These are phyloP conservation scores for Crithidia thermophila DNA, from an alignment of 208 protist genomes.

Conservation along the genomic window DNA sequence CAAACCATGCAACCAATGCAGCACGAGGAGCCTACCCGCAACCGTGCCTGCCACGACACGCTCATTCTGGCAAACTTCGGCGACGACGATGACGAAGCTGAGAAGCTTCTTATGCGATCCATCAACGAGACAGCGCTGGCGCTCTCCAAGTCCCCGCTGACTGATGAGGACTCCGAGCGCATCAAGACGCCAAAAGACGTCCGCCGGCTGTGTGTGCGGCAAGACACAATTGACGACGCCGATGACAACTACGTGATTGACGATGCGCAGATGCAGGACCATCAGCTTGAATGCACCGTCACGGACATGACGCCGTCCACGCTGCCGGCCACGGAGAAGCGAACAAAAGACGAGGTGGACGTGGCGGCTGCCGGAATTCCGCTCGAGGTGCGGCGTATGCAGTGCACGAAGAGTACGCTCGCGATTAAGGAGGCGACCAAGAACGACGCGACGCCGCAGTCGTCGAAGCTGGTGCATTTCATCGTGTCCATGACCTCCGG, in stretches of 20 bases:
- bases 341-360: constrained; percentile 10
- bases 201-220: constrained; percentile 5
- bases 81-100: neutral
- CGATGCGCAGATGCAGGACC: neutral
- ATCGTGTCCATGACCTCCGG: constrained; percentile 24
- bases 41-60: neutral
- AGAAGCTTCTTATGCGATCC: neutral
- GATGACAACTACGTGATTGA: neutral
- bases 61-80: neutral
- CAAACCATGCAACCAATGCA: neutral
- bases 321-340: neutral
- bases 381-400: constrained; percentile 27
- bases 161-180: neutral
- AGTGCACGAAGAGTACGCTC: constrained; percentile 47
- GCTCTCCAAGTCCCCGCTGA: neutral
- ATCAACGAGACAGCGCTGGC: neutral
- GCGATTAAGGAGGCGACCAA: constrained; percentile 43
- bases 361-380: constrained; percentile 19
- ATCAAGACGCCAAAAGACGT: neutral
- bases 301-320: neutral
- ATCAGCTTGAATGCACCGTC: neutral
- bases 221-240: constrained; percentile 1
- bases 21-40: neutral
- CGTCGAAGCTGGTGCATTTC: constrained; percentile 29
- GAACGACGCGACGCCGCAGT: constrained; percentile 34